Percentiles rank a stretch among this genome's conserved stretches.
phyloP scores from a whole-genome alignment of 1,284 basidiomycete species.

The Amylostereum chailletii region DNA sequence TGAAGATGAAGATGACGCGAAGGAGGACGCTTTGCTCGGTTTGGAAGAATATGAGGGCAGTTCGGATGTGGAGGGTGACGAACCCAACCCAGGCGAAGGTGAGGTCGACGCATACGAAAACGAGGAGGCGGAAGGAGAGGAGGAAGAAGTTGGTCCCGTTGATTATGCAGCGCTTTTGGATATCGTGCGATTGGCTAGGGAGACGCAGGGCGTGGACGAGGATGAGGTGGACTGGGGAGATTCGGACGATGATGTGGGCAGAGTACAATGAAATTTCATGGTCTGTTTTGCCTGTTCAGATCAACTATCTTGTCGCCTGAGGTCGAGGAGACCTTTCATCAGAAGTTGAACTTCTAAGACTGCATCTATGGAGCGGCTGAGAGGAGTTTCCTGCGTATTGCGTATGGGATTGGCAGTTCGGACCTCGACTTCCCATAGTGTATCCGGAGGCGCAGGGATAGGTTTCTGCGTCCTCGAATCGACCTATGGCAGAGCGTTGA shows the following conservation, averaged over 20 bases:
- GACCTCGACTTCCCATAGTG: constrained; percentile 77
- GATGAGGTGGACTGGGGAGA: constrained; percentile 59
- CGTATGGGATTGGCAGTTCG: constrained; percentile 69
- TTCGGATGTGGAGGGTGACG: constrained; percentile 22
- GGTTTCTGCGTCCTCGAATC: constrained; percentile 64
- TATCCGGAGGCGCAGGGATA: constrained; percentile 62
- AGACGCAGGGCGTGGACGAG: constrained; percentile 29
- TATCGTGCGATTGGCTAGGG: constrained; percentile 37
- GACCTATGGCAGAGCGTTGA: constrained; percentile 30
- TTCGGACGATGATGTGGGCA: constrained; percentile 31
- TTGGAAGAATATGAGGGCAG: constrained; percentile 50
- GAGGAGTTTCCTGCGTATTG: constrained; percentile 60
- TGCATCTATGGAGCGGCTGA: constrained; percentile 55
- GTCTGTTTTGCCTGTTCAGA: background rate
- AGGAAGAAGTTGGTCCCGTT: constrained; percentile 27
- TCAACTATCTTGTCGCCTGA: constrained; percentile 55
- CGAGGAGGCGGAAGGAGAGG: constrained; percentile 17
- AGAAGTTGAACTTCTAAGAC: constrained; percentile 69
- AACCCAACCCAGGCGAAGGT: constrained; percentile 12
- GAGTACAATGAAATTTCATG: background rate
- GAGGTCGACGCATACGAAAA: constrained; percentile 24
- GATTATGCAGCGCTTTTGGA: constrained; percentile 43
- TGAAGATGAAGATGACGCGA: constrained; percentile 29
- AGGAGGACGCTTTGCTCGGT: constrained; percentile 27
- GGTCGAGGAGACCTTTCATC: constrained; percentile 72